Percentiles rank a stretch among this genome's conserved stretches.
These are phyloP conservation scores for Chlamydomonas eustigma DNA, from an alignment of 139 green algal genomes.

Conservation along the genomic window DNA sequence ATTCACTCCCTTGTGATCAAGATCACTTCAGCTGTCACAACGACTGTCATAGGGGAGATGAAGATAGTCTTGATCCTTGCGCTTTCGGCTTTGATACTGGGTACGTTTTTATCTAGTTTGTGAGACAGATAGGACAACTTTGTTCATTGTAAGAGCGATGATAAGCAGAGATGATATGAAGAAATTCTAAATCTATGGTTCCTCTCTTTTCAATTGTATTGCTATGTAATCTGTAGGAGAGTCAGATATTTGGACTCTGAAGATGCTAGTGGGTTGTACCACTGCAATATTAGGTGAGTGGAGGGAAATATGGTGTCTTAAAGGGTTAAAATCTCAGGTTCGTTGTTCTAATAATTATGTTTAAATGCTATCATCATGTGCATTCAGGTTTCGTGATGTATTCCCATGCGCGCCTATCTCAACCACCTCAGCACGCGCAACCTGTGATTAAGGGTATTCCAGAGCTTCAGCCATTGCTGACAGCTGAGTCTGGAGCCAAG, in stretches of 20 bases:
- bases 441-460: constrained; percentile 11
- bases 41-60: constrained; percentile 51
- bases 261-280: constrained; percentile 14
- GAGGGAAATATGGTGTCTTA: not conserved
- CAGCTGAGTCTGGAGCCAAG: too few relatives aligned
- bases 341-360: not conserved
- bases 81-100: constrained; percentile 36
- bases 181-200: too few relatives aligned
- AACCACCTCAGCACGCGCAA: not conserved
- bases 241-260: constrained; percentile 8
- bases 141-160: too few relatives aligned
- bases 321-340: not conserved
- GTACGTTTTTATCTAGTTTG: too few relatives aligned
- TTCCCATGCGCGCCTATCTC: not conserved
- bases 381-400: constrained; percentile 10
- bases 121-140: too few relatives aligned
- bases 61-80: constrained; percentile 49
- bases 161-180: too few relatives aligned
- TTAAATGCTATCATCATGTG: not conserved
- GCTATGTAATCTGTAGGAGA: too few relatives aligned
- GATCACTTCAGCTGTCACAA: constrained; percentile 31
- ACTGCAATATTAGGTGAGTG: constrained; percentile 4
- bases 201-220: too few relatives aligned
- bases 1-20: constrained; percentile 41
- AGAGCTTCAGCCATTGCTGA: not conserved